These are phyloP conservation scores for Carex kokanica DNA, from an alignment of 176 grass and related monocot genomes.

Conservation along the genomic window DNA sequence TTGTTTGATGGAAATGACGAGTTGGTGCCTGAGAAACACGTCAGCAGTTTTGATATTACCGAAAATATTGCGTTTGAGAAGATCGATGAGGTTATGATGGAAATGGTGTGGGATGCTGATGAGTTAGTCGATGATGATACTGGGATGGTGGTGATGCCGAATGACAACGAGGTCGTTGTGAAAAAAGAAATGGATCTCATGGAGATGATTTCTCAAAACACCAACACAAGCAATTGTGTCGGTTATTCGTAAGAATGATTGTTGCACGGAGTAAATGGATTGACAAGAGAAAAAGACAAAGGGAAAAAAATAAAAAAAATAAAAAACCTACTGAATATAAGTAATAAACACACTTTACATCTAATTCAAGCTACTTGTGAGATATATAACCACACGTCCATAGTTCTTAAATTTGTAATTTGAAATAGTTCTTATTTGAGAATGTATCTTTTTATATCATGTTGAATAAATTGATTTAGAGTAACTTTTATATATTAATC, in stretches of 20 bases:
- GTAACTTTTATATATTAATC: background rate
- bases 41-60: background rate
- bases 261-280: background rate
- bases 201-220: conserved; percentile 48
- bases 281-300: background rate
- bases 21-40: background rate
- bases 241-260: background rate
- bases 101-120: conserved; percentile 45
- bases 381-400: background rate
- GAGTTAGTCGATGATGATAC: background rate
- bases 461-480: background rate
- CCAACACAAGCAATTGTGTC: background rate
- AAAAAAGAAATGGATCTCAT: conserved; percentile 63
- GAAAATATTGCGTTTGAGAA: conserved; percentile 15
- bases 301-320: background rate
- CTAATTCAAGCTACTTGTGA: background rate
- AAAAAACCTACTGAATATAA: background rate
- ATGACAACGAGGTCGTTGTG: conserved; percentile 4
- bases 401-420: conserved; percentile 9
- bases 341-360: background rate
- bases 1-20: conserved; percentile 42
- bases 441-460: background rate
- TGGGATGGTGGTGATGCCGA: background rate
- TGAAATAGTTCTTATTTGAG: background rate
- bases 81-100: conserved; percentile 45